Evolutionary conservation across 345 rosid genomes (phyloP).

Genomic region (Gynandropsis gynandra): DNA sequence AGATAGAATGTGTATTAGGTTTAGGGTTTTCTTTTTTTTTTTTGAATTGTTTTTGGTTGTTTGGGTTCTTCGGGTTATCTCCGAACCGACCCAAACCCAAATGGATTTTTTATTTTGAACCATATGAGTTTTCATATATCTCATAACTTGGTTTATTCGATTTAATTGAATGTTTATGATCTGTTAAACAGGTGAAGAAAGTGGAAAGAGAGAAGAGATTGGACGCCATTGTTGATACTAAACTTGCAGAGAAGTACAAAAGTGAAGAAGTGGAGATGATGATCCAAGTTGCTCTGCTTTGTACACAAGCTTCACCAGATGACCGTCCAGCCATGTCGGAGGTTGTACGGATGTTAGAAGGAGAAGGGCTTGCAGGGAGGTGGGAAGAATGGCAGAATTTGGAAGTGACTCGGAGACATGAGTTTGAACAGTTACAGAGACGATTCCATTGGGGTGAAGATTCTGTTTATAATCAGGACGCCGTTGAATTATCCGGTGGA

Average conservation of each 20-base stretch:
- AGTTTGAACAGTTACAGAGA: conserved; percentile 75
- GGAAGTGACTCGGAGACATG: conserved; percentile 81
- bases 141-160: too few species aligned
- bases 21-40: too few species aligned
- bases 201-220: conserved; percentile 32
- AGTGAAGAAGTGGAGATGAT: conserved; percentile 76
- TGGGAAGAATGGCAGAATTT: conserved; percentile 99
- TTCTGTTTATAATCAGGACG: conserved; percentile 73
- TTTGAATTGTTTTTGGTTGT: too few species aligned
- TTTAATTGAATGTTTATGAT: too few species aligned
- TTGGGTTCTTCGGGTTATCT: too few species aligned
- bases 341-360: conserved; percentile 97
- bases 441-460: conserved; percentile 91
- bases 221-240: conserved; percentile 29
- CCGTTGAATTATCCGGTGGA: conserved; percentile 92
- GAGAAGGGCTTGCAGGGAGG: conserved; percentile 94
- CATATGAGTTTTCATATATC: too few species aligned
- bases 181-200: conserved; percentile 32
- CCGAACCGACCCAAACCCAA: too few species aligned
- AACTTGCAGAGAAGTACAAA: conserved; percentile 18
- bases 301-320: conserved; percentile 86
- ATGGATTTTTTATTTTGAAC: too few species aligned
- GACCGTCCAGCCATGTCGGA: conserved; percentile 94
- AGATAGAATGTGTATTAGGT: too few species aligned
- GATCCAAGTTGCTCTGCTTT: conserved; percentile 86